Evolutionary conservation across 495 filamentous ascomycete species (phyloP).

Genomic region (Cercophora sp.): DNA sequence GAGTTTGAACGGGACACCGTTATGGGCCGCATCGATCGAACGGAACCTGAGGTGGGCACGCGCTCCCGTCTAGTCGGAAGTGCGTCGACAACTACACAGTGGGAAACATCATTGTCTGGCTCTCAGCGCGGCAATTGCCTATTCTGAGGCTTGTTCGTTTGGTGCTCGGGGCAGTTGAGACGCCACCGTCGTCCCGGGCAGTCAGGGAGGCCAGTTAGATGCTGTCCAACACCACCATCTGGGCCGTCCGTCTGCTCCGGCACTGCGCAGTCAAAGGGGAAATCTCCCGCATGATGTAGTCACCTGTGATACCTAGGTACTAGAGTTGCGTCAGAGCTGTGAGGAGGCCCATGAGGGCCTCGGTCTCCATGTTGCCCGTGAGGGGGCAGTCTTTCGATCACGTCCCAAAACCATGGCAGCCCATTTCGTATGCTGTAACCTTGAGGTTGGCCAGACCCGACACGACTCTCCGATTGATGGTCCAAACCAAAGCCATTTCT

Average conservation of each 20-base stretch:
- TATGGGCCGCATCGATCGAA: too few relatives aligned
- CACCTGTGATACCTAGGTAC: not conserved
- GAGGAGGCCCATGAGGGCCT: too few relatives aligned
- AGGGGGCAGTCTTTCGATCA: not conserved
- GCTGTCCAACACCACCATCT: constrained; percentile 9
- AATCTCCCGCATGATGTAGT: not conserved
- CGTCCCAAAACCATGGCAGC: constrained; percentile 24
- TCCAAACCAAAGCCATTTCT: too few relatives aligned
- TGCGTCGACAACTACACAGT: too few relatives aligned
- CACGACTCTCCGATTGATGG: too few relatives aligned
- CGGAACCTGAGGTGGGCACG: too few relatives aligned
- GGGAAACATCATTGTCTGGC: constrained; percentile 2
- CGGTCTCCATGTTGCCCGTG: not conserved
- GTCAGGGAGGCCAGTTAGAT: not conserved
- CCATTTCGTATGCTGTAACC: too few relatives aligned
- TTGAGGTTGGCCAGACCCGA: too few relatives aligned
- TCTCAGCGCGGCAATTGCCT: constrained; percentile 17
- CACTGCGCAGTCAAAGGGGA: not conserved
- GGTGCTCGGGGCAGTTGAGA: not conserved
- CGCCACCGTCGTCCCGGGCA: constrained; percentile 1
- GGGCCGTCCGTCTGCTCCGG: not conserved
- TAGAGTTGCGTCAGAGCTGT: too few relatives aligned
- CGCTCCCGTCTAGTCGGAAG: too few relatives aligned
- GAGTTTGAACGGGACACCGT: too few relatives aligned
- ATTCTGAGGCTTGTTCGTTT: too few relatives aligned